A percentile compares a stretch with the other conserved stretches of the same genome.
Conservation (phyloP, 2,329 filamentous ascomycete genomes). For the Fusarium solani-melongenae region DNA sequence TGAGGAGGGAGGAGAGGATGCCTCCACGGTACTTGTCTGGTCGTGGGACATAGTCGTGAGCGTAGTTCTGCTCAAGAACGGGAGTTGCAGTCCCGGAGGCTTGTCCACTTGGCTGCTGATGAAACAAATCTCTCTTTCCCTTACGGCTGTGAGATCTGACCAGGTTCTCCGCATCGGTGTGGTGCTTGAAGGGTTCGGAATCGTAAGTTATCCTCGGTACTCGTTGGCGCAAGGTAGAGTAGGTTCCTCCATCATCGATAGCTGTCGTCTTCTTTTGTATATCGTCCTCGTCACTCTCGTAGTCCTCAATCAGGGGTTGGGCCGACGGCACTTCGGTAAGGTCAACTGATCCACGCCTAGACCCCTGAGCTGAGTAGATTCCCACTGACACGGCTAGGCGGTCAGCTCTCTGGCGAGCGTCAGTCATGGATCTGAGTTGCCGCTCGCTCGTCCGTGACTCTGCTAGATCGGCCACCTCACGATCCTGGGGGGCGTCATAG, state of each 20-base stretch:
- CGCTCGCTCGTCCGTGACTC: constrained; percentile 52
- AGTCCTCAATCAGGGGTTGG: constrained; percentile 47
- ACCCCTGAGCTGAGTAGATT: constrained; percentile 51
- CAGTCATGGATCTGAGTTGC: constrained; percentile 53
- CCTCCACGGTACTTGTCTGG: constrained; percentile 78
- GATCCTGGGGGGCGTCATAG: constrained; percentile 54
- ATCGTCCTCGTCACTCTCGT: constrained; percentile 39
- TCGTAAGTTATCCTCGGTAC: constrained; percentile 25
- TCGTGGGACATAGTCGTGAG: constrained; percentile 69
- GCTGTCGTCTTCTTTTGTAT: constrained; percentile 31
- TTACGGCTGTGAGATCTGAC: constrained; percentile 49
- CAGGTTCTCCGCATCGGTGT: constrained; percentile 49
- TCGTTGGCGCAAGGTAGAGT: constrained; percentile 41
- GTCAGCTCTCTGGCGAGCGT: constrained; percentile 53
- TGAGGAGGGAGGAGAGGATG: constrained; percentile 77
- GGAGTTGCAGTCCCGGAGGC: constrained; percentile 53
- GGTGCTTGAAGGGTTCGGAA: constrained; percentile 35
- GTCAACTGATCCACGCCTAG: constrained; percentile 50
- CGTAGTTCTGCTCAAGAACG: constrained; percentile 60
- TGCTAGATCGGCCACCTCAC: constrained; percentile 53
- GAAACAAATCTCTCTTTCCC: constrained; percentile 47
- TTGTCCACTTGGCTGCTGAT: constrained; percentile 37
- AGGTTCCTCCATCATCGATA: constrained; percentile 21
- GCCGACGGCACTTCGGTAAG: constrained; percentile 44
- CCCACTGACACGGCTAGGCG: constrained; percentile 54